Conservation (phyloP, 495 filamentous ascomycete genomes). For the Aeminium ludgeri region DNA sequence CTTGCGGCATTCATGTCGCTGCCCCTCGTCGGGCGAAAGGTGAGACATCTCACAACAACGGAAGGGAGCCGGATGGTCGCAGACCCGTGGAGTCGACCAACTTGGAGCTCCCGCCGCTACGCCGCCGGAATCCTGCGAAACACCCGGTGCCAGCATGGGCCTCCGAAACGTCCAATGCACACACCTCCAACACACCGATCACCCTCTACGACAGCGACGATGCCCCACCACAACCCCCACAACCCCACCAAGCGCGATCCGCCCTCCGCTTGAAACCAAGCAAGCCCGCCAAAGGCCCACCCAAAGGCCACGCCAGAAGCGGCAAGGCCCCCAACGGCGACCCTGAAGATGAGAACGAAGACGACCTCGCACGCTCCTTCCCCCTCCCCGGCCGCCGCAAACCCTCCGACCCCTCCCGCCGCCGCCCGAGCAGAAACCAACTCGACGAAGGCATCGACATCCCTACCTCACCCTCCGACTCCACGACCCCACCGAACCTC, state of each 20-base stretch:
- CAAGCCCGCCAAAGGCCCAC: slow-evolving; percentile 16
- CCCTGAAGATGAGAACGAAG: slow-evolving; percentile 20
- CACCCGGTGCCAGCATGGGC: no score
- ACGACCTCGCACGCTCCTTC: slow-evolving; percentile 19
- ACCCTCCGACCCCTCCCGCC: slow-evolving; percentile 1
- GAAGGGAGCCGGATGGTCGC: no score
- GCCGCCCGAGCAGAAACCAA: slow-evolving; percentile 1
- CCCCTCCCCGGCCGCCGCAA: slow-evolving; percentile 8
- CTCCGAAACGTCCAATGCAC: neutral
- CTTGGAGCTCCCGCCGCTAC: no score
- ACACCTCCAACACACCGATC: slow-evolving; percentile 10
- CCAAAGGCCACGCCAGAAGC: slow-evolving; percentile 3
- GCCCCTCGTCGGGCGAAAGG: no score
- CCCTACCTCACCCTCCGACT: slow-evolving; percentile 11
- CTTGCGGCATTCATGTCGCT: no score
- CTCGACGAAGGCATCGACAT: slow-evolving; percentile 18
- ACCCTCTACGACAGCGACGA: neutral
- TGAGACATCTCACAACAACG: no score
- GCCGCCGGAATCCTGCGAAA: no score
- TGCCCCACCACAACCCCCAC: neutral
- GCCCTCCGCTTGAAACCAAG: slow-evolving; percentile 14
- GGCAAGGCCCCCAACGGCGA: slow-evolving; percentile 1
- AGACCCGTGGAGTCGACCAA: no score
- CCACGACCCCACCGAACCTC: neutral
- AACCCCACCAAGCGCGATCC: slow-evolving; percentile 5